These are phyloP conservation scores for Tricholoma hemisulphureum DNA, from an alignment of 768 basidiomycete species.

Conservation along the genomic window DNA sequence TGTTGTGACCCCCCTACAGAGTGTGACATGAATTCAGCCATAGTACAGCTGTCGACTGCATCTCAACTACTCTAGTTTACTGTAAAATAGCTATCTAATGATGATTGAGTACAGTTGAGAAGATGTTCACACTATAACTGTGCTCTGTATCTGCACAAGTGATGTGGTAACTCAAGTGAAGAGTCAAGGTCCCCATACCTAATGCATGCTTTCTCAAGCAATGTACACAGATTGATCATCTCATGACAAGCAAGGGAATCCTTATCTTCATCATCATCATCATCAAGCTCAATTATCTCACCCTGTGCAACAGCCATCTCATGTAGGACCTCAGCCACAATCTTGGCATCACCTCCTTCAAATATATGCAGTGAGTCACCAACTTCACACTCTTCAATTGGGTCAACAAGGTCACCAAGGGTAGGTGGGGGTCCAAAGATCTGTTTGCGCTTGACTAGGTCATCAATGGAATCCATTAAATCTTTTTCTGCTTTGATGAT, in stretches of 20 bases:
- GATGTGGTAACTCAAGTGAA: too few relatives aligned
- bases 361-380: too few relatives aligned
- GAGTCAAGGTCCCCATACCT: neutral
- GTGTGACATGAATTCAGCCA: neutral
- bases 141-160: too few relatives aligned
- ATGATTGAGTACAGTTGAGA: neutral
- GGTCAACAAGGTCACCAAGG: too few relatives aligned
- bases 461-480: too few relatives aligned
- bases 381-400: too few relatives aligned
- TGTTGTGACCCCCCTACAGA: neutral
- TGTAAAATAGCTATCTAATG: neutral
- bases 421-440: too few relatives aligned
- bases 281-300: neutral
- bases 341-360: too few relatives aligned
- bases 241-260: neutral
- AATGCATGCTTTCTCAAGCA: neutral
- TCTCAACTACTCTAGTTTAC: neutral
- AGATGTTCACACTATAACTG: neutral
- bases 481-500: too few relatives aligned
- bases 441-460: too few relatives aligned
- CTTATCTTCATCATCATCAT: neutral
- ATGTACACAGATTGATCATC: neutral
- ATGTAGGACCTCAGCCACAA: too few relatives aligned
- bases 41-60: neutral
- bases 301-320: neutral